phyloP scores from a whole-genome alignment of 176 grass and related monocot genomes.

The Dendrocalamus sinicus region DNA sequence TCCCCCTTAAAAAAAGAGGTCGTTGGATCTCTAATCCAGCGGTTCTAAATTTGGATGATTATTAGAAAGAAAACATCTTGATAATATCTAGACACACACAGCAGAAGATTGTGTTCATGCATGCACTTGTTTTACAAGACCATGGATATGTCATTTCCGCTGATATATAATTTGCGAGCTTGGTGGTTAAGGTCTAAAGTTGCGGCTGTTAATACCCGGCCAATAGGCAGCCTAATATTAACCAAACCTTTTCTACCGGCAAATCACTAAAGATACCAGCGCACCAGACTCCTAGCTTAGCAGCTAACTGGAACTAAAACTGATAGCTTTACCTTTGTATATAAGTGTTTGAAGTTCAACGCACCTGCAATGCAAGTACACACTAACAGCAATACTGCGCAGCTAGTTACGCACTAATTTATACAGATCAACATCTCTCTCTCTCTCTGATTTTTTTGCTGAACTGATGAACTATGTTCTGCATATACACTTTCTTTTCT shows the following conservation, averaged over 20 bases:
- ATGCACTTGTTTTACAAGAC: not conserved
- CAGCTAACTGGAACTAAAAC: not conserved
- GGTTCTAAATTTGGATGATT: too few species aligned
- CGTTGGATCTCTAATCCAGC: too few species aligned
- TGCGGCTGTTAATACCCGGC: slow-evolving; percentile 61
- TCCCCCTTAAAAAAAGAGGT: too few species aligned
- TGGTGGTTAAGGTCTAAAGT: slow-evolving; percentile 57
- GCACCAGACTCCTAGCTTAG: slow-evolving; percentile 27
- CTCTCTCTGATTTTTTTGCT: not conserved
- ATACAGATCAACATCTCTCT: not conserved
- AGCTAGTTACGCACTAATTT: not conserved
- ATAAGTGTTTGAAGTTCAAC: not conserved
- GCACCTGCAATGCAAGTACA: not conserved
- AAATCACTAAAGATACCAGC: slow-evolving; percentile 5
- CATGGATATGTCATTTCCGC: slow-evolving; percentile 9
- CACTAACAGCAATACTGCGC: not conserved
- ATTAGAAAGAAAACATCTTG: too few species aligned
- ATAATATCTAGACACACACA: too few species aligned
- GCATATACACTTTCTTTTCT: not conserved
- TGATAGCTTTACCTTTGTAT: slow-evolving; percentile 5
- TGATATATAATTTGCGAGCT: slow-evolving; percentile 5
- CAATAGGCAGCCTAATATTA: slow-evolving; percentile 37
- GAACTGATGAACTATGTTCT: not conserved
- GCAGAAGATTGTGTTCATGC: slow-evolving; percentile 24
- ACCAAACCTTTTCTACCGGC: slow-evolving; percentile 22